Base-by-base conservation (phyloP, 2,329 filamentous ascomycete genomes). In the Paraphoma chrysanthemicola region DNA sequence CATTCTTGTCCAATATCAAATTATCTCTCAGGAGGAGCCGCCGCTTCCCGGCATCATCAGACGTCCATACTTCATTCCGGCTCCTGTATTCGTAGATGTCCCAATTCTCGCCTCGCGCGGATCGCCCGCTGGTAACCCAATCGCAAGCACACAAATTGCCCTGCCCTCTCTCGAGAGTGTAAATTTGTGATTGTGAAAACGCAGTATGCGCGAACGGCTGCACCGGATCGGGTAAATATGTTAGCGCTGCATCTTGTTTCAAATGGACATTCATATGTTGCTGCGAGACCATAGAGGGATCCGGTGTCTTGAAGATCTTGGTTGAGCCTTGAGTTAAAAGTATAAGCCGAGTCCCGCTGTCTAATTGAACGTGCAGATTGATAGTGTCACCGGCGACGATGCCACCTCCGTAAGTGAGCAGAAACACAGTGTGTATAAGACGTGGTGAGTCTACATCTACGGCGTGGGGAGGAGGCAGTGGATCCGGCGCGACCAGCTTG, bases 361-460 rank as follows among this genome's bases (percentile, higher is more conserved):
- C 85, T 46, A 97, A 81, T 9, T 84, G 83, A 59, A 97, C 85
- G 17, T 82, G 81, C 28, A 99, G 85, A 69, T 89, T 82, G 74
- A 98, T 89, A 62, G 86, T 82, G 76, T 99, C 95, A 42, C 93
- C 93, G 11, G 90, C 91, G 1, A 99, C 91, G 12, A 99, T 86
- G 1, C 95, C 95, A 43, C 95, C 95, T 48, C 95, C 95, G 73
- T 98, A 99, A 0, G 93, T 97, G 47, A 99, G 84, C 38, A 98
- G 83, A 73, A 97, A 98, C 41, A 97, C 88, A 31, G 95, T 83
- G 51, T 83, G 86, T 8, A 93, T 84, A 54, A 91, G 91, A 18
- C 60, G 50, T 41, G 76, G 79, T 33, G 75, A 44, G 31, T 63
- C 44, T 12, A 36, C 31, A 30, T 48, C 45, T n/a, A 45, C 31